A percentile compares a stretch with the other conserved stretches of the same genome.
Evolutionary conservation across 495 filamentous ascomycete species (phyloP).

Genomic region (Cetradonia linearis): DNA sequence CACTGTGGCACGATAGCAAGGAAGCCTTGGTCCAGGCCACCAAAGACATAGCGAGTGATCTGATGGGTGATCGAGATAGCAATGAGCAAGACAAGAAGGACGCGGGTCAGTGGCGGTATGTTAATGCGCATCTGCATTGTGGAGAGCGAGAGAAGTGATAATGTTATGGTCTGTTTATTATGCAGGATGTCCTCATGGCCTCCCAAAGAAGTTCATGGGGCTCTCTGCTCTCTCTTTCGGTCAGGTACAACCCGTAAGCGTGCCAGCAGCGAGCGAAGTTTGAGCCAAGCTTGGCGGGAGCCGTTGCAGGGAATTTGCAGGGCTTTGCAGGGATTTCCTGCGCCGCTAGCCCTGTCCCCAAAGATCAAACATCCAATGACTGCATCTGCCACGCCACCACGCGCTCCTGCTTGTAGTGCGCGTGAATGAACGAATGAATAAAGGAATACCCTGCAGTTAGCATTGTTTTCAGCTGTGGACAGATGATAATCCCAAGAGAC

Average conservation of each 20-base stretch:
- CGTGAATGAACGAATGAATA: background rate
- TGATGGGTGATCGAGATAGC: slow-evolving; percentile 74
- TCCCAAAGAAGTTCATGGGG: background rate
- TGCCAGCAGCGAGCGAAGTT: background rate
- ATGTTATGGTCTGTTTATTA: background rate
- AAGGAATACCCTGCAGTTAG: background rate
- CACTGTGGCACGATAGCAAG: slow-evolving; percentile 74
- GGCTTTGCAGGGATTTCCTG: background rate
- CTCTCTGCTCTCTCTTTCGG: too few species aligned
- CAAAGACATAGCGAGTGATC: slow-evolving; percentile 55
- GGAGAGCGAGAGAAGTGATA: background rate
- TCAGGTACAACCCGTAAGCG: background rate
- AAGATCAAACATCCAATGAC: background rate
- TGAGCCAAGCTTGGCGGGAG: slow-evolving; percentile 4
- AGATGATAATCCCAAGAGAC: background rate
- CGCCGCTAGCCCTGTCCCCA: slow-evolving; percentile 5
- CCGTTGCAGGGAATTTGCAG: slow-evolving; percentile 11
- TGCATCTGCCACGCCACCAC: background rate
- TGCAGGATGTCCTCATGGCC: background rate
- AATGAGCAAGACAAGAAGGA: slow-evolving; percentile 62
- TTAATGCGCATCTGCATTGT: slow-evolving; percentile 60
- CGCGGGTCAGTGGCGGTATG: slow-evolving; percentile 81
- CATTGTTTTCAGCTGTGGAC: background rate
- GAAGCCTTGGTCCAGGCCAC: slow-evolving; percentile 62
- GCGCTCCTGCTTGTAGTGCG: background rate